Evolutionary conservation across 1,139 yeast genomes (phyloP), one percentile per base, ranked within the genome.

Genomic region (Protomyces arabidopsidicola): DNA sequence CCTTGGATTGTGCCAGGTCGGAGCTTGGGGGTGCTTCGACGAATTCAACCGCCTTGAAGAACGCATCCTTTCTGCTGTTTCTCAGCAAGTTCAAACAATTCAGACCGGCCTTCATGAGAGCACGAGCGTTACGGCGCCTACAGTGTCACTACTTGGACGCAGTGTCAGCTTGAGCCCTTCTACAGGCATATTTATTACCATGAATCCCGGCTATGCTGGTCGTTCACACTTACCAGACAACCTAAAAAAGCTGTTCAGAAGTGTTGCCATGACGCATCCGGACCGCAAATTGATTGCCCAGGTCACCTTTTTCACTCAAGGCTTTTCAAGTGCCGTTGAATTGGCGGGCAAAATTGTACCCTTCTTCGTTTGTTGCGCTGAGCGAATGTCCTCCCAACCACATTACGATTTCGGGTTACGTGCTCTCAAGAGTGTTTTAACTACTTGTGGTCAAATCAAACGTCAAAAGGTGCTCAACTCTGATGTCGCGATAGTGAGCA

Each of bases 11-110:
- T 86, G 95, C 67, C 85, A 85, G 68, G 84, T 90, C 4, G 97
- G 97, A 0, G 87, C 90, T 0, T 91, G 97, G 97, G 96, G 93
- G 2, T 91, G 98, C 73, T 93, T 93, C 75, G 98, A 93, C 74
- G 98, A 93, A 73, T 91, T 93, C 71, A 93, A 93, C 72, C 80
- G 98, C 68, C 79, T 93, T 56, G 86, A 86, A 58, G 84, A 82
- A 65, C 80, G 80, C 16, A 86, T 86, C 65, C 76, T 93, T 60
- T 89, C 97, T 75, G 93, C 97, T 0, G 87, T 90, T 0, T 87
- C 97, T 0, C 84, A 95, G 0, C 91, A 87, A 70, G 81, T 93
- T 50, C 96, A 88, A 70, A 78, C 76, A 18, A 88, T 90, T 52
- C 95, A 90, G 70, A 69, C 74, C 5, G 85, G 86, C 0, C 72